Base-by-base conservation (phyloP, 331 rosid genomes). In the Quercus lobata region DNA sequence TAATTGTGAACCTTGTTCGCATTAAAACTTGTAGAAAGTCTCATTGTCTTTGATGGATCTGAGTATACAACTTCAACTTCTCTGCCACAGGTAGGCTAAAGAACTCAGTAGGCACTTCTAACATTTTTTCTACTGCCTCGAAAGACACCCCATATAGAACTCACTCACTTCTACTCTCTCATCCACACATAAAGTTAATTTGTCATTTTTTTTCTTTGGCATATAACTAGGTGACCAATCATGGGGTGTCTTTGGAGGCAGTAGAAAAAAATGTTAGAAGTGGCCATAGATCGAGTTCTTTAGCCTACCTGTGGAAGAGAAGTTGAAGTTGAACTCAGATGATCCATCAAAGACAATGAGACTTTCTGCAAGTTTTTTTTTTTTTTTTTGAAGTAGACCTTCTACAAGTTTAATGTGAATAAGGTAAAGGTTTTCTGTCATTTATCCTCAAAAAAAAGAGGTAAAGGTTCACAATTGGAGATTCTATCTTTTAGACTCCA, bases 271-370 rank as follows among this genome's bases (percentile, higher is more conserved):
- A 87, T 90, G 90, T 5, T 55, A 17, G 81, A 73, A 3, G 88
- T 84, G 77, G 96, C 93, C n/a, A 8, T 18, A 37, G 11, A 37
- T 37, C 27, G 94, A 85, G 55, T 96, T 96, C 78, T 96, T 96
- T 61, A 49, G 32, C 11, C 73, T 96, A 53, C 88, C 99, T 0
- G 25, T 90, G 81, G 99, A 93, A 78, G 99, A 96, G 84, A 96
- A 96, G 74, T 12, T 96, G 86, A 96, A 96, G 76, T 25, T 96
- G 53, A 93, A 95, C 55, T 95, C 99, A 0, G 97, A 95, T 8
- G 99, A 95, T 29, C 94, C 99, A 0, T 75, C 97, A 1, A 95
- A 91, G 84, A 95, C 97, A 21, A 66, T 81, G 79, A 93, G 97
- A 54, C 70, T 93, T 1, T 96, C 98, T 0, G 89, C 74, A 7